Evolutionary conservation across 176 grass and related monocot genomes (phyloP).

Genomic region (Coix lacrymajobi): DNA sequence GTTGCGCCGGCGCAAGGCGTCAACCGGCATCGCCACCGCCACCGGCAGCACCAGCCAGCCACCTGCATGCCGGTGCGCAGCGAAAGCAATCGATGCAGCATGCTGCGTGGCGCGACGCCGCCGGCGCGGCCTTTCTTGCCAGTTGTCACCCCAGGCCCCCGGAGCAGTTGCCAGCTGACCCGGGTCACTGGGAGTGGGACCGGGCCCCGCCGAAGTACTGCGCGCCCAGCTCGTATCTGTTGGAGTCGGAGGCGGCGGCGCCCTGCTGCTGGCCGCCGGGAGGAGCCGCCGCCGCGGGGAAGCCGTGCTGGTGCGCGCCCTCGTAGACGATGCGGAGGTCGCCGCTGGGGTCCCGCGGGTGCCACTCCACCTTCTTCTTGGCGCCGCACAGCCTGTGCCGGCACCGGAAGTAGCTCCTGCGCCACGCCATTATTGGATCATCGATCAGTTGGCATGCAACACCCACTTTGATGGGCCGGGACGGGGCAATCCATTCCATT

Average conservation of each 20-base stretch:
- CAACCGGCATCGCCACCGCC: conserved; percentile 3
- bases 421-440: not conserved
- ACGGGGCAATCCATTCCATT: not conserved
- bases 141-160: not conserved
- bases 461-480: too few species aligned
- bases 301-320: conserved; percentile 41
- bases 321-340: conserved; percentile 50
- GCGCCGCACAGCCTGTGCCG: conserved; percentile 52
- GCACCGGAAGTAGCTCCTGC: conserved; percentile 84
- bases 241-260: not conserved
- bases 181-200: conserved; percentile 2
- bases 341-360: conserved; percentile 16
- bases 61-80: not conserved
- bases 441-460: too few species aligned
- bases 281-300: not conserved
- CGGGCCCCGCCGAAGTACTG: conserved; percentile 47
- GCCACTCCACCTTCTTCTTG: conserved; percentile 85
- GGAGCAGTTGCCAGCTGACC: not conserved
- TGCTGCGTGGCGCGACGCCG: not conserved
- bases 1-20: conserved; percentile 34
- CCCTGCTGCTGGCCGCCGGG: not conserved
- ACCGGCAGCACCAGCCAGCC: not conserved
- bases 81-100: not conserved
- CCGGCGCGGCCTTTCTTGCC: not conserved
- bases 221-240: conserved; percentile 54